phyloP scores from a whole-genome alignment of 305 asterid species.

The Fraxinus platypoda region DNA sequence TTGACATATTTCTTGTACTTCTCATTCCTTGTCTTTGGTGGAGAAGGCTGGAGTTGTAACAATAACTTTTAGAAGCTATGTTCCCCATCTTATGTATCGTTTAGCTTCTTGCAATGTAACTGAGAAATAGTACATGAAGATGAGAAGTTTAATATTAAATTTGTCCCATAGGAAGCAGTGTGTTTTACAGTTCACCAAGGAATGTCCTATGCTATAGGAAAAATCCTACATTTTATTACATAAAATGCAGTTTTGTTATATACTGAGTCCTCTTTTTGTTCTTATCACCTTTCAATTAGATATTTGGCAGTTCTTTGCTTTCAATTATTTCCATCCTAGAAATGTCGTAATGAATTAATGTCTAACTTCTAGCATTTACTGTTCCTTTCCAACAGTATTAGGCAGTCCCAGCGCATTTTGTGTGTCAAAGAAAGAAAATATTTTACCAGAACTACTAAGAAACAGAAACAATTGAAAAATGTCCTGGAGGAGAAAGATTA shows the following conservation, averaged over 20 bases:
- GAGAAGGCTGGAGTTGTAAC: neutral
- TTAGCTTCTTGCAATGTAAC: neutral
- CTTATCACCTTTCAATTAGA: neutral
- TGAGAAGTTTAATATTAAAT: neutral
- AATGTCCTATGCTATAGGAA: neutral
- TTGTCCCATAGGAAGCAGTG: neutral
- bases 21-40: neutral
- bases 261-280: neutral
- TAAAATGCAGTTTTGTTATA: neutral
- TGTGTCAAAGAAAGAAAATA: constrained; percentile 53
- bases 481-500: constrained; percentile 60
- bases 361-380: constrained; percentile 4
- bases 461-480: constrained; percentile 43
- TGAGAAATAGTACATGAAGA: neutral
- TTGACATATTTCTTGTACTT: neutral
- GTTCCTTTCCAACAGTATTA: constrained; percentile 28
- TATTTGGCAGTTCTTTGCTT: neutral
- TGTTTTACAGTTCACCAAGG: neutral
- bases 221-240: neutral
- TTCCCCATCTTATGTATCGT: neutral
- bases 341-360: neutral
- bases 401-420: constrained; percentile 34
- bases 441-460: constrained; percentile 42
- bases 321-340: constrained; percentile 1
- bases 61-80: neutral